Base-by-base conservation (phyloP, 2,329 filamentous ascomycete species). In the Xylaria sp. region DNA sequence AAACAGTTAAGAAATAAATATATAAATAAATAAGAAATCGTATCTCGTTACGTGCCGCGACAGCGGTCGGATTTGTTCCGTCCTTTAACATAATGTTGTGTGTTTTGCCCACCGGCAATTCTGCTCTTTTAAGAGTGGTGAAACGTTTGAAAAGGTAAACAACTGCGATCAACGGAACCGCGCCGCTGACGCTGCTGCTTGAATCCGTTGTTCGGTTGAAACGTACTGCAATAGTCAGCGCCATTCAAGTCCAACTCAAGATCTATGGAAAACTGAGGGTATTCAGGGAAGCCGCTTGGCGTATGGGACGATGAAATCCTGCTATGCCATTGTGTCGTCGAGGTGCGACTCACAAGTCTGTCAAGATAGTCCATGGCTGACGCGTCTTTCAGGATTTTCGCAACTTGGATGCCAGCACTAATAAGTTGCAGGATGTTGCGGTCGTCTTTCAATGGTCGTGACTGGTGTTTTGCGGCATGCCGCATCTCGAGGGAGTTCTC, bases 401-500 rank as follows among this genome's bases (percentile, higher is more conserved):
- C 92, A 68, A 97, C 93, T 80, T 97, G 93, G 62, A 93, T 92
- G 46, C 93, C 93, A 48, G 93, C 93, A 71, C 92, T 94, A 76
- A 97, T 93, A 71, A 96, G 87, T 82, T 97, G 93, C 67, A 97
- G 85, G 71, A 97, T 93, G 79, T 96, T 95, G 74, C 93, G 88
- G 81, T 97, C 93, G 83, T 97, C 93, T 83, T 95, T 96, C 72
- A 94, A 86, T 23, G 92, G 92, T 69, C 93, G 88, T 72, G 90
- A 92, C 81, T 94, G 92, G 81, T 94, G 91, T 80, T 93, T 94
- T 58, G 92, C 91, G 67, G 92, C 92, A 79, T 95, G 92, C 71
- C 93, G 87, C 92, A 94, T 94, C 83, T 95, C 93, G 76, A 97
- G 84, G 57, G 92, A 94, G 81, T 96, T 97, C 78, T 97, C 93